Evolutionary conservation across 2,329 filamentous ascomycete species (phyloP), one percentile per base, ranked within the genome.

Genomic region (Ophiostoma perfectum): DNA sequence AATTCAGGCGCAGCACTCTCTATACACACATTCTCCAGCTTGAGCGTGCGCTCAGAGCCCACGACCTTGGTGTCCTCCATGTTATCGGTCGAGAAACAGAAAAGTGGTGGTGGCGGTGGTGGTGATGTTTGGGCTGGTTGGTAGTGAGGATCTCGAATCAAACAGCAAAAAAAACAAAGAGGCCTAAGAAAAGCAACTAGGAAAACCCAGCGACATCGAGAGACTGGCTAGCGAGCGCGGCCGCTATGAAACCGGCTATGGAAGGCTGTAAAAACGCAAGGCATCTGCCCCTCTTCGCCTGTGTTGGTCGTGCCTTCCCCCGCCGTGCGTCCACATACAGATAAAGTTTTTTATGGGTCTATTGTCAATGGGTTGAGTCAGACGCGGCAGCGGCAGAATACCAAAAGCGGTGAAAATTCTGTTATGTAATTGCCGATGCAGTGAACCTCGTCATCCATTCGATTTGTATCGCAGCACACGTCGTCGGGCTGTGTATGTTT

Each of bases 11-110:
- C 49, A 14, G 45, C 45, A 47, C 45, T 47, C 49, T 18, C 49
- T 60, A 27, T 38, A 79, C 81, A 68, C 79, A 82, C 83, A 45
- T 72, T 72, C 55, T 72, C 71, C 55, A 72, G 66, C 70, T 72
- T 72, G 49, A 72, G 69, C 66, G 71, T 72, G 55, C 71, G 70
- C 68, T 67, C 70, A 41, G 70, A 69, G 69, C 63, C 71, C 38
- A 60, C 68, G 62, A 39, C 62, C 14, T 68, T 69, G 12, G 63
- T 41, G 45, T 71, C 70, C 66, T 70, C 68, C 45, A 70, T 70
- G 68, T 64, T 65, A 66, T 65, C 42, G 27, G 44, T 39, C 58
- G 47, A 12, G 41, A 41, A 62, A 62, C 18, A 62, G 55, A 62
- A 16, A 18, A 27, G 38, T 42, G 38, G n/a, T 11, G 42, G 58